Evolutionary conservation across 495 filamentous ascomycete species (phyloP), one percentile per base, ranked within the genome.

Genomic region (Hyaloscypha bicolor): DNA sequence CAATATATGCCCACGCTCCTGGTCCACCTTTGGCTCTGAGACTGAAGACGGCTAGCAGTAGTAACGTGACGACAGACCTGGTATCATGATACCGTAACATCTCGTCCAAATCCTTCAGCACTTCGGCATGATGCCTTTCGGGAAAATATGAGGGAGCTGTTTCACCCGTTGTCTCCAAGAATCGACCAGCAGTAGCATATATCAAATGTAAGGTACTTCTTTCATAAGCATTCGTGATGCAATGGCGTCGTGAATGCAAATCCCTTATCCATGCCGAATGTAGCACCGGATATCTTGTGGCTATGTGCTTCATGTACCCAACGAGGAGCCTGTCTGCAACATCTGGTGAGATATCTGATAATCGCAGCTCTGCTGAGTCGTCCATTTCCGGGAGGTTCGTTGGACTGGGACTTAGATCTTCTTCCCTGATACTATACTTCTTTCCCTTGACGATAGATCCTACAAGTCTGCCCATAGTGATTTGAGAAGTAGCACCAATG

Each of bases 1-100:
- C 82, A 6, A 83, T 71, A 65, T 81, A 84, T 45, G 60, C 42
- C 60, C 60, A 62, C 3, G 60, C 60, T 45, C 60, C 60, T 9
- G 42, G 60, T 45, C 60, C 60, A 8, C 33, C 6, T 29, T 32
- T 42, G 0, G 60, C 60, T 12, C 60, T 42, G 14, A 62, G 37
- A 48, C 60, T 45, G 12, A 37, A 37, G 3, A 37, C 35, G 1
- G 35, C 35, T 37, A 53, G 61, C 14, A 55, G 48, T 9, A 63
- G 51, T 45, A 63, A 33, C n/a, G 45, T 31, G 6, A 53, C 45
- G 3, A 55, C 61, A 16, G 61, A 63, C 21, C 51, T 63, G 14
- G 51, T 52, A 63, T 63, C 61, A 53, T 63, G 39, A 37, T 29
- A 52, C 53, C 51, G 21, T 30, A 63, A 33, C n/a, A 63, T 55